Evolutionary conservation across 1,284 basidiomycete genomes (phyloP), one percentile per base, ranked within the genome.

Genomic region (Caloboletus firmus): DNA sequence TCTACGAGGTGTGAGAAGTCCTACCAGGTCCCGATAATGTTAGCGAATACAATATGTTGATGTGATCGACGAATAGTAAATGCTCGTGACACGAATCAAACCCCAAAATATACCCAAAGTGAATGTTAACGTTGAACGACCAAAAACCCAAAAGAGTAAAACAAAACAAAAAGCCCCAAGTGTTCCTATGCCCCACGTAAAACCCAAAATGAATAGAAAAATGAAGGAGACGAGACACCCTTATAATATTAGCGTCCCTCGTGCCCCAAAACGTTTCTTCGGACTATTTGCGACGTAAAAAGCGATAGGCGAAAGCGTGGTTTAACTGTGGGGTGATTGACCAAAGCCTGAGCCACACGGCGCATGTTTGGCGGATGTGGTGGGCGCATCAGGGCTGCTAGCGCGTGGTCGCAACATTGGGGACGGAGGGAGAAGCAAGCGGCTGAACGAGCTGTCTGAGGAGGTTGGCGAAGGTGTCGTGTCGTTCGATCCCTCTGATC

Each of bases 361-460:
- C 12, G 45, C 54, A 50, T 31, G 62, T 41, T 44, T 48, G 35
- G 56, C 46, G 34, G 56, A 51, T 55, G 56, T 46, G 59, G 56
- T 45, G 58, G 60, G 41, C 22, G 36, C 35, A 47, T 60, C 66
- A 51, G 57, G 50, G 37, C 54, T 49, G 4, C 54, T 51, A 13
- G 71, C 59, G 54, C 59, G 58, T 49, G 66, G 57, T 10, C 68
- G 68, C 55, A 68, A 30, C 47, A 60, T 42, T 8, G 60, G 57
- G 24, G 66, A 64, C 2, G 66, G 60, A 15, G 63, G 58, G 41
- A 59, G 30, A 3, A 56, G 50, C 3, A 52, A 17, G 24, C 28
- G 39, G 35, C 49, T 39, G 35, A 54, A 51, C 7, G 58, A 69
- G 56, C 52, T 34, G 39, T 64, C 68, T 6, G 68, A 68, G 2